phyloP scores from a whole-genome alignment of 1,139 yeast genomes.

The Kurtzmaniella quercitrusa region DNA sequence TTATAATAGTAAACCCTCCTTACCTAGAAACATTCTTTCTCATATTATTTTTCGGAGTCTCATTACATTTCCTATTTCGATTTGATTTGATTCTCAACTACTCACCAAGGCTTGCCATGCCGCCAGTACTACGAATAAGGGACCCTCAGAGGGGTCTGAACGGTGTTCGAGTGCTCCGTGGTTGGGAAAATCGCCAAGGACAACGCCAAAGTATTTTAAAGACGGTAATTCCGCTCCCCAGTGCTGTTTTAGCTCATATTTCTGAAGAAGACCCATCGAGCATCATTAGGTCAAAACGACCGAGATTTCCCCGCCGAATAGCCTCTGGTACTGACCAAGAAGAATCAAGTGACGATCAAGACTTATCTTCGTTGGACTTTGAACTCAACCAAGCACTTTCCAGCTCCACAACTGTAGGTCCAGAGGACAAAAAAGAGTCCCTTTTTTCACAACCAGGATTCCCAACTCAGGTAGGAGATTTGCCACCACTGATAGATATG shows the following conservation, averaged over 20 bases:
- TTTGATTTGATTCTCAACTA: not conserved
- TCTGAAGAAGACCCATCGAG: not conserved
- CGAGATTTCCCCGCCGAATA: not conserved
- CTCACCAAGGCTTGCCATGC: not conserved
- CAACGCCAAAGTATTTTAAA: conserved; percentile 1
- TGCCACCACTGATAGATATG: not conserved
- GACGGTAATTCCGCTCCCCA: conserved; percentile 1
- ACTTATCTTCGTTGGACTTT: conserved; percentile 13
- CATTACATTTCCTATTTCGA: not conserved
- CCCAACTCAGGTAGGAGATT: not conserved
- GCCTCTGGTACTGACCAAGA: not conserved
- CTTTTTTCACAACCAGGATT: not conserved
- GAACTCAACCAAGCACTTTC: conserved; percentile 15
- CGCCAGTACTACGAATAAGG: conserved; percentile 1
- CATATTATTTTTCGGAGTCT: not conserved
- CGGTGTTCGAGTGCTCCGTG: not conserved
- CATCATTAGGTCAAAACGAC: not conserved
- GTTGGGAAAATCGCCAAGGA: conserved; percentile 1
- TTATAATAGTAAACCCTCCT: too few relatives aligned
- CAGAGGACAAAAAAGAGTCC: conserved; percentile 1
- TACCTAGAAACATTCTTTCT: too few relatives aligned
- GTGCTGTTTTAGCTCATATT: not conserved
- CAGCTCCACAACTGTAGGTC: conserved; percentile 4
- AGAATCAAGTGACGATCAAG: not conserved
- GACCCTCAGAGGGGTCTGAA: not conserved